Conservation (phyloP, 495 filamentous ascomycete genomes). For the Aspergillus affinis region DNA sequence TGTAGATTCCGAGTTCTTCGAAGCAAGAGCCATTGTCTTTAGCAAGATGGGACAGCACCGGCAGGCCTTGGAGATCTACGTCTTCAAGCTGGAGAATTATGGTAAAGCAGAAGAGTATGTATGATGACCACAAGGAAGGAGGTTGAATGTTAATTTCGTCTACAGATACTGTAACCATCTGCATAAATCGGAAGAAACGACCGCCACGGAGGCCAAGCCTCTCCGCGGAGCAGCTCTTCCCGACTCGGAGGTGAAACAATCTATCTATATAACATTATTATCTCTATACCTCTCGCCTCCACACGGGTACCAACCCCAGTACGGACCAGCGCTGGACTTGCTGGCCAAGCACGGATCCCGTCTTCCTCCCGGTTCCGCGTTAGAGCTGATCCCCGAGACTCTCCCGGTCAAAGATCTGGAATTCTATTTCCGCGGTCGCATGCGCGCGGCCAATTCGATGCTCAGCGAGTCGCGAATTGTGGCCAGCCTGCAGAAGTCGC, state of each 20-base stretch:
- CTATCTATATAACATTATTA: conserved; percentile 88
- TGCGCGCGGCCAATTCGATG: conserved; percentile 79
- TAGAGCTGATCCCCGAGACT: conserved; percentile 78
- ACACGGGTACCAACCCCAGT: conserved; percentile 67
- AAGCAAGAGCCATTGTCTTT: conserved; percentile 86
- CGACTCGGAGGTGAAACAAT: conserved; percentile 58
- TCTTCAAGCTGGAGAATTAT: conserved; percentile 87
- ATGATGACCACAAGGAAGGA: conserved; percentile 6
- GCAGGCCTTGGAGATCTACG: conserved; percentile 92
- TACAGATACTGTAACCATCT: conserved; percentile 84
- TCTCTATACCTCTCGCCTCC: conserved; percentile 88
- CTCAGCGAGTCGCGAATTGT: conserved; percentile 78
- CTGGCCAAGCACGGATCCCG: conserved; percentile 89
- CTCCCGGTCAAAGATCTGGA: conserved; percentile 79
- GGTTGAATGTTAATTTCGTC: conserved; percentile 16
- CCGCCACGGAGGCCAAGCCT: conserved; percentile 33
- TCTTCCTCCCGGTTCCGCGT: conserved; percentile 79
- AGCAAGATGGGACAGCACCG: conserved; percentile 95
- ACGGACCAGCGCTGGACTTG: conserved; percentile 78
- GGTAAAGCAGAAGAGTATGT: conserved; percentile 87
- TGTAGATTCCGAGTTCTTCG: conserved; percentile 80
- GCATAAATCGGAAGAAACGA: conserved; percentile 58
- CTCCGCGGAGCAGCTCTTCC: conserved; percentile 36
- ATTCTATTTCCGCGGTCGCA: conserved; percentile 87
- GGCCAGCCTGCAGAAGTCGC: conserved; percentile 68